A percentile compares a stretch with the other conserved stretches of the same genome.
phyloP scores from a whole-genome alignment of 441 rosid genomes.

The Croton setiger region DNA sequence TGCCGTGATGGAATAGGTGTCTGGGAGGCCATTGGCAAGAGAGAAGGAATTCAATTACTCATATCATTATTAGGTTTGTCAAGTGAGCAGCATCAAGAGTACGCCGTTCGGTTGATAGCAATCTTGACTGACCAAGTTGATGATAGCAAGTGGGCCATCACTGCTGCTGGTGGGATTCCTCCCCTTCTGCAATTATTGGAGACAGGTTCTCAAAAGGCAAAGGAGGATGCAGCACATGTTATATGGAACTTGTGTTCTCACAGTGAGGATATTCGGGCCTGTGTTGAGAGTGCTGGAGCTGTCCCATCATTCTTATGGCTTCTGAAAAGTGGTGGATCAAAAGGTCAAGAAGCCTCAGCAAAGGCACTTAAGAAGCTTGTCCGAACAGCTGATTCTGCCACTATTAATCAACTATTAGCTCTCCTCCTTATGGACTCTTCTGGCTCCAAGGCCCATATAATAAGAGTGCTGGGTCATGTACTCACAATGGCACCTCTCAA shows the following conservation, averaged over 20 bases:
- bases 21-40: conserved; percentile 79
- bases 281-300: conserved; percentile 93
- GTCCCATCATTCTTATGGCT: conserved; percentile 69
- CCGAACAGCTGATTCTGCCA: conserved; percentile 62
- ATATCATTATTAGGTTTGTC: conserved; percentile 78
- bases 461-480: conserved; percentile 82
- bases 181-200: conserved; percentile 76
- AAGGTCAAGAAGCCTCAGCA: conserved; percentile 70
- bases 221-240: conserved; percentile 75
- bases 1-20: conserved; percentile 50
- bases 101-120: conserved; percentile 64
- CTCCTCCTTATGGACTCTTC: conserved; percentile 73
- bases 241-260: conserved; percentile 79
- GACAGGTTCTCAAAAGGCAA: conserved; percentile 74
- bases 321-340: conserved; percentile 61
- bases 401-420: conserved; percentile 73
- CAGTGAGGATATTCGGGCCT: conserved; percentile 80
- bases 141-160: conserved; percentile 96
- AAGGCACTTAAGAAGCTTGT: conserved; percentile 63
- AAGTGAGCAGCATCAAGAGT: conserved; percentile 81
- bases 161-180: conserved; percentile 97
- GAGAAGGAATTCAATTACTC: conserved; percentile 81
- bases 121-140: conserved; percentile 78
- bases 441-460: conserved; percentile 55
- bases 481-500: conserved; percentile 61